Evolutionary conservation across 805 yeast genomes (phyloP), one percentile per base, ranked within the genome.

Genomic region (Blastobotrys attinorum): DNA sequence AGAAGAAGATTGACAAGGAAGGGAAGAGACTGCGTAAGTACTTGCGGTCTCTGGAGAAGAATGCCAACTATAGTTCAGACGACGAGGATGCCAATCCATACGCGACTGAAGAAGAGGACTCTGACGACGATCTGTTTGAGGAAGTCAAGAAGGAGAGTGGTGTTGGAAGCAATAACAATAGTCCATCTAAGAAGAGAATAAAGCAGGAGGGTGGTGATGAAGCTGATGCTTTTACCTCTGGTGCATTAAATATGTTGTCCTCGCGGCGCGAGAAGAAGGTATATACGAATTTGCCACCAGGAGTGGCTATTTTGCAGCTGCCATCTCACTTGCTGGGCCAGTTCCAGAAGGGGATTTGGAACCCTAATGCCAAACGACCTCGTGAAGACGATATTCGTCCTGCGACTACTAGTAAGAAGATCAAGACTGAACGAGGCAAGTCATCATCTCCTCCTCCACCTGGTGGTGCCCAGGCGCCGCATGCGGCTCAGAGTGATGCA

Each of bases 331-430:
- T 83, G 13, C 69, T 89, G 47, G 60, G 65, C 15, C 73, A 73
- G 31, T 87, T 88, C 65, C 92, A 92, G 2, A 65, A 60, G 16
- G 95, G 95, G 22, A 84, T 79, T 43, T 89, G 96, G 96, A 81
- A 81, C 62, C 90, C 96, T 18, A 59, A 61, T 27, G 69, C 68
- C 8, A 69, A 69, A 48, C 73, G 60, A 52, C 61, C 62, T 43
- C 52, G 70, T 44, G 46, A 51, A 25, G 65, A 61, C 17, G 69
- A 53, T 41, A 59, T 50, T 49, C 60, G 60, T 43, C 65, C 53
- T 34, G 55, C 44, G 22, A 51, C 58, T n/a, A 54, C 61, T 8
- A 39, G 58, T 7, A 69, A 64, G 47, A 65, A 62, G 48, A 44
- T 59, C 44, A 58, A 60, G 48, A 31, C 50, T 22, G 50, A 35